Evolutionary conservation across 2,329 filamentous ascomycete species (phyloP).

Genomic region (Eutypella sp.): DNA sequence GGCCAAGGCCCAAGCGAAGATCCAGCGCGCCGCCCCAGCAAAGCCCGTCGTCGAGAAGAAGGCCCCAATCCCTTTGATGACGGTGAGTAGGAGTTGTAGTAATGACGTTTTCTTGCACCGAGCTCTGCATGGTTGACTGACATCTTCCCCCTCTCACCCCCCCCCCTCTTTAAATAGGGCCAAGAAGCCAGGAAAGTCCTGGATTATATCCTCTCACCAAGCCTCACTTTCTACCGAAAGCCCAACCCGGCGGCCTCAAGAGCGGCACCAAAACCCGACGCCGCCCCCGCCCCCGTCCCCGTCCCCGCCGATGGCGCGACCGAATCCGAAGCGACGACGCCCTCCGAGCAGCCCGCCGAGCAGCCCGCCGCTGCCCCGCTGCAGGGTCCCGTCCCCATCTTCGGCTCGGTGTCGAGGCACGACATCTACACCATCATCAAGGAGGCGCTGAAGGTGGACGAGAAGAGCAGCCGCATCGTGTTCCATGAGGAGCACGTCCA

Average conservation of each 20-base stretch:
- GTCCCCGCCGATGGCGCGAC: conserved; percentile 7
- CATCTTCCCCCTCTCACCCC: too few relatives aligned
- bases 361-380: too few relatives aligned
- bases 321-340: conserved; percentile 6
- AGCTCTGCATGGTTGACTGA: too few relatives aligned
- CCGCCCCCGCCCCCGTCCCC: conserved; percentile 6
- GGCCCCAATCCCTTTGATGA: too few relatives aligned
- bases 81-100: too few relatives aligned
- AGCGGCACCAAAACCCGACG: conserved; percentile 12
- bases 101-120: too few relatives aligned
- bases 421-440: conserved; percentile 33
- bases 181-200: conserved; percentile 32
- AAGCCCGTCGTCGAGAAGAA: too few relatives aligned
- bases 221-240: conserved; percentile 34
- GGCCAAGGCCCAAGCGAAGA: conserved; percentile 16
- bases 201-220: conserved; percentile 28
- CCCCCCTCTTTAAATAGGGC: too few relatives aligned
- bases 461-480: conserved; percentile 28
- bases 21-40: too few relatives aligned
- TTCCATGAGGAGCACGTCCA: conserved; percentile 31
- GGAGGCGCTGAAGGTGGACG: conserved; percentile 27
- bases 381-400: conserved; percentile 27
- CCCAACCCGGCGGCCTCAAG: too few relatives aligned
- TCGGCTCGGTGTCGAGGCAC: conserved; percentile 36
- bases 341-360: conserved; percentile 4